A percentile compares a stretch with the other conserved stretches of the same genome.
Conservation (phyloP, 352 stramenopile species). For the Pythium biforme region DNA sequence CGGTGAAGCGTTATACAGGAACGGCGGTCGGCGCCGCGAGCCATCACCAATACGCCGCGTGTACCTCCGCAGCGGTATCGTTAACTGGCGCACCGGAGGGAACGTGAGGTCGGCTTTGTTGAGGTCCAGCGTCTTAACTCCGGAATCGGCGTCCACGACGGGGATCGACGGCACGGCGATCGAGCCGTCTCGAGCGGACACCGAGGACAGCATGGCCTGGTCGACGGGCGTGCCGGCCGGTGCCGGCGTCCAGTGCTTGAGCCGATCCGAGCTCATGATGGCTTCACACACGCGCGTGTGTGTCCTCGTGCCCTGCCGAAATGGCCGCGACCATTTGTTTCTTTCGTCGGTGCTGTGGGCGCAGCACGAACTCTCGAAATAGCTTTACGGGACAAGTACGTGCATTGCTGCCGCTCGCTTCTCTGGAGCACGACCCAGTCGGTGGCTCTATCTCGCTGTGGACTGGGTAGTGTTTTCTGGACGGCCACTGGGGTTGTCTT, state of each 20-base stretch:
- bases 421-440: too few species aligned
- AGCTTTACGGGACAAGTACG: too few species aligned
- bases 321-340: too few species aligned
- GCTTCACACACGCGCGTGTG: too few species aligned
- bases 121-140: slow-evolving; percentile 5
- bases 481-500: too few species aligned
- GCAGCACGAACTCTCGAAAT: too few species aligned
- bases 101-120: slow-evolving; percentile 21
- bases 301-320: too few species aligned
- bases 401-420: too few species aligned
- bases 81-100: slow-evolving; percentile 14
- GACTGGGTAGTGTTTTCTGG: too few species aligned
- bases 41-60: slow-evolving; percentile 7
- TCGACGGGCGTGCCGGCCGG: not conserved
- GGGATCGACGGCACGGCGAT: not conserved
- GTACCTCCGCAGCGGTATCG: slow-evolving; percentile 5
- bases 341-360: too few species aligned
- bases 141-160: not conserved
- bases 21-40: not conserved
- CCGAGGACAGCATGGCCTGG: not conserved
- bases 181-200: not conserved
- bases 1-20: slow-evolving; percentile 8
- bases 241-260: slow-evolving; percentile 6
- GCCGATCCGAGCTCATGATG: slow-evolving; percentile 10
- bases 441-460: too few species aligned